Conservation (phyloP, 176 grass and related monocot species). For the Poa pratensis region DNA sequence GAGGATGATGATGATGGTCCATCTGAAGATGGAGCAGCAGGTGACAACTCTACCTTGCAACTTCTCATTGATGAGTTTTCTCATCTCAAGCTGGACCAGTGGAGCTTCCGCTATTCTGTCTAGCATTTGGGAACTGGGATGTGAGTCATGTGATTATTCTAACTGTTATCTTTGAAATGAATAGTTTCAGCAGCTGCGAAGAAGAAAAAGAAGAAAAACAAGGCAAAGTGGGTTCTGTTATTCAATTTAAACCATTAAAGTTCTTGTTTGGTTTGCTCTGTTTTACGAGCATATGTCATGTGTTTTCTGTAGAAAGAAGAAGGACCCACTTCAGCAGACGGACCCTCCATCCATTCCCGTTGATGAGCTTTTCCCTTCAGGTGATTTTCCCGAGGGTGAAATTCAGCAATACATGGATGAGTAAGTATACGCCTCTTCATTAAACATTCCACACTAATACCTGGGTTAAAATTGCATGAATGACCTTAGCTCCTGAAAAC, state of each 20-base stretch:
- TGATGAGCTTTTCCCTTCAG: slow-evolving; percentile 87
- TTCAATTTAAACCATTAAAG: slow-evolving; percentile 21
- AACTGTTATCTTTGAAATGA: slow-evolving; percentile 32
- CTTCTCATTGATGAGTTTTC: background rate
- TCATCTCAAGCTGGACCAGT: background rate
- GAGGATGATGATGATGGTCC: slow-evolving; percentile 62
- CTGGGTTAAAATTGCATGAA: slow-evolving; percentile 2
- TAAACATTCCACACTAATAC: background rate
- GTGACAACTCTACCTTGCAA: slow-evolving; percentile 40
- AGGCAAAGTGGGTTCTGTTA: slow-evolving; percentile 59
- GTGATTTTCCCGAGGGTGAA: slow-evolving; percentile 88
- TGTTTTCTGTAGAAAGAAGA: slow-evolving; percentile 73
- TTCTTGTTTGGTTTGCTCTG: slow-evolving; percentile 25
- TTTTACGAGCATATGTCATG: slow-evolving; percentile 10
- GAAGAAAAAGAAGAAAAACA: slow-evolving; percentile 93
- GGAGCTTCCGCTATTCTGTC: slow-evolving; percentile 17
- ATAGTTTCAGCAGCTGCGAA: slow-evolving; percentile 48
- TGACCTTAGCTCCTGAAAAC: slow-evolving; percentile 19
- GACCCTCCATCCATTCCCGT: slow-evolving; percentile 85
- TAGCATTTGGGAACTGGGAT: slow-evolving; percentile 4
- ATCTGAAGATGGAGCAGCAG: slow-evolving; percentile 58
- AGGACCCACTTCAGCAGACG: slow-evolving; percentile 73
- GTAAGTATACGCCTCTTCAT: slow-evolving; percentile 48
- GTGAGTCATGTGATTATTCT: slow-evolving; percentile 29
- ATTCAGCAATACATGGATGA: slow-evolving; percentile 83